These are phyloP conservation scores for Wickerhamiella spandovensis DNA, from an alignment of 805 yeast genomes.

Conservation along the genomic window DNA sequence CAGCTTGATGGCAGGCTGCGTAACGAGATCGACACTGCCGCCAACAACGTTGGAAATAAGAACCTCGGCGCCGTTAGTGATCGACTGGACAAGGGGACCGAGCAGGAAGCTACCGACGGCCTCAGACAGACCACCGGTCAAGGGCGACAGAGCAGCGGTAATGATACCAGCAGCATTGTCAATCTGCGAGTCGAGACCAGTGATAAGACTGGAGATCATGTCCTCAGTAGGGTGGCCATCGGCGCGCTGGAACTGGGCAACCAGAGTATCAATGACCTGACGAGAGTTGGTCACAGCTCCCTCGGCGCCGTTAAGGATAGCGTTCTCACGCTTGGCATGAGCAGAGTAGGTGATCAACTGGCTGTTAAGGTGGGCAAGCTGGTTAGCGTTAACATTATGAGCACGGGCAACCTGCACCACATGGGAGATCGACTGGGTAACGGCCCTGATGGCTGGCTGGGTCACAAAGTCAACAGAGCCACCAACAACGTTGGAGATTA, in stretches of 20 bases:
- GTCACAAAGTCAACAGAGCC: slow-evolving; percentile 18
- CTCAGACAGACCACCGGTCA: slow-evolving; percentile 10
- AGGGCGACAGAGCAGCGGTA: slow-evolving; percentile 10
- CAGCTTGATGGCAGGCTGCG: neutral
- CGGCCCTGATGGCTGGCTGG: slow-evolving; percentile 17
- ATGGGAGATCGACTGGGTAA: slow-evolving; percentile 13
- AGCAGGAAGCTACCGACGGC: slow-evolving; percentile 3
- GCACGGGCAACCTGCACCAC: slow-evolving; percentile 16
- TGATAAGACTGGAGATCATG: slow-evolving; percentile 13
- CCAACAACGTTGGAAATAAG: slow-evolving; percentile 16
- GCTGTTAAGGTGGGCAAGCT: slow-evolving; percentile 9
- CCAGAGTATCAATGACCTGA: slow-evolving; percentile 14
- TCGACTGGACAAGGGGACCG: slow-evolving; percentile 23
- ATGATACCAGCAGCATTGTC: slow-evolving; percentile 19
- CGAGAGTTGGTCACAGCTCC: slow-evolving; percentile 14
- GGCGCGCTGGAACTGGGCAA: slow-evolving; percentile 4
- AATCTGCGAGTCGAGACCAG: slow-evolving; percentile 23
- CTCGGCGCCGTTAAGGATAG: slow-evolving; percentile 5
- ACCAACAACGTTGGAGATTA: slow-evolving; percentile 18
- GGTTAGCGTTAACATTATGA: slow-evolving; percentile 11
- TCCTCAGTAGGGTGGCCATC: slow-evolving; percentile 8
- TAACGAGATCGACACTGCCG: slow-evolving; percentile 14
- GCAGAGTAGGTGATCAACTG: neutral
- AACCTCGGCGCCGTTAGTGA: slow-evolving; percentile 23
- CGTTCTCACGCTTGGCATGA: neutral